Conservation (phyloP, 2,329 filamentous ascomycete genomes). For the Dothistroma septosporum region DNA sequence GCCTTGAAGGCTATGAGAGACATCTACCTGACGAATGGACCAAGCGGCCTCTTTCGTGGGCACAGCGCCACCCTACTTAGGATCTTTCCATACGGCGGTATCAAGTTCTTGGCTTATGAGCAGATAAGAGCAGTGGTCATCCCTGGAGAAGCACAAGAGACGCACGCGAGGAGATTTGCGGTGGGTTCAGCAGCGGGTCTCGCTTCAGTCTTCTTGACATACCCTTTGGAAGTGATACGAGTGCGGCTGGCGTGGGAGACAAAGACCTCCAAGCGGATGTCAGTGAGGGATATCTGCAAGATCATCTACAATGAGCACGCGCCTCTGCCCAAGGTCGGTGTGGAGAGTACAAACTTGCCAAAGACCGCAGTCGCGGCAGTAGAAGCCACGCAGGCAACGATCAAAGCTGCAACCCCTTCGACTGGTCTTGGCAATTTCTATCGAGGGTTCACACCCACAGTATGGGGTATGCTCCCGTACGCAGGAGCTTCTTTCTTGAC, state of each 20-base stretch:
- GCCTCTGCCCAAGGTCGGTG: conserved; percentile 29
- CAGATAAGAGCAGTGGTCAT: conserved; percentile 84
- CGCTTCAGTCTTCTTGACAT: conserved; percentile 92
- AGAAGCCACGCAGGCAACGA: conserved; percentile 41
- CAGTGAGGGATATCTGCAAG: conserved; percentile 69
- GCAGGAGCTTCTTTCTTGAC: conserved; percentile 93
- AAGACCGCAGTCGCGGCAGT: conserved; percentile 38
- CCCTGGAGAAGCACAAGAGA: conserved; percentile 67
- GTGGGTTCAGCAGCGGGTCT: conserved; percentile 75
- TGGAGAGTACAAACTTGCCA: conserved; percentile 15
- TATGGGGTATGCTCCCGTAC: conserved; percentile 94
- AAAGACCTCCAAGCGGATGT: conserved; percentile 65
- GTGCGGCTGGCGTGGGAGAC: conserved; percentile 95
- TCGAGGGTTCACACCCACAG: conserved; percentile 82
- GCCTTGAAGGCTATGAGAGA: conserved; percentile 76
- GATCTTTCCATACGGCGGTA: conserved; percentile 95
- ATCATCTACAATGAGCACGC: conserved; percentile 79
- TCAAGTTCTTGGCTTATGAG: conserved; percentile 97
- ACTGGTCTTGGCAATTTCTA: conserved; percentile 86
- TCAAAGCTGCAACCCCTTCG: conserved; percentile 55
- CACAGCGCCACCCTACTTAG: conserved; percentile 90
- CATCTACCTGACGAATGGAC: conserved; percentile 73
- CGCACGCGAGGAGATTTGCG: conserved; percentile 67
- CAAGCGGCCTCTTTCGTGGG: conserved; percentile 77
- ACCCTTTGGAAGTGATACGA: conserved; percentile 86